Evolutionary conservation across 176 grass and related monocot genomes (phyloP).

Genomic region (Luzula sylvatica): DNA sequence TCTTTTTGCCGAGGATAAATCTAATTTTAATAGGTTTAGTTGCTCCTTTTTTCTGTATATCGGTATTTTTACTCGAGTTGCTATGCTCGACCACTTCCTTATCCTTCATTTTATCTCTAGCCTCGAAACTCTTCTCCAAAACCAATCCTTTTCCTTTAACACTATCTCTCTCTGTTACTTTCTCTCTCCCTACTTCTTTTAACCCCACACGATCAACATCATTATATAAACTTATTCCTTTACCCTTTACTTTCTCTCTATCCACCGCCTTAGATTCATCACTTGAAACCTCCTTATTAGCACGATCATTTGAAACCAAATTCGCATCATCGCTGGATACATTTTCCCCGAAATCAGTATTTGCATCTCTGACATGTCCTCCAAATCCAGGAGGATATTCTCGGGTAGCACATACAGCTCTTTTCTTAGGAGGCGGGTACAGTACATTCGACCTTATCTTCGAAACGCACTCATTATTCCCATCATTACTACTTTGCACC

Average conservation of each 20-base stretch:
- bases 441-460: not conserved
- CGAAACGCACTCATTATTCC: not conserved
- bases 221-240: not conserved
- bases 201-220: too few relatives aligned
- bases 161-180: not conserved
- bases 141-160: not conserved
- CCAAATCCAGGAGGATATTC: not conserved
- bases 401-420: not conserved
- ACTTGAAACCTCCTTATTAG: not conserved
- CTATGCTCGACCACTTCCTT: not conserved
- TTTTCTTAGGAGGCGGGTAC: constrained; percentile 11
- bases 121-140: not conserved
- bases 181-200: not conserved
- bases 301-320: too few relatives aligned
- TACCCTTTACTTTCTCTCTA: not conserved
- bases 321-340: not conserved
- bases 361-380: not conserved
- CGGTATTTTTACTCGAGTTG: not conserved
- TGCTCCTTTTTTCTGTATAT: not conserved
- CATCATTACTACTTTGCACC: not conserved
- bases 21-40: constrained; percentile 1
- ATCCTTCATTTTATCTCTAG: not conserved
- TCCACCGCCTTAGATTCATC: not conserved
- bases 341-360: constrained; percentile 1
- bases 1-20: not conserved